Base-by-base conservation (phyloP, 2,329 filamentous ascomycete genomes). In the Xylariaceae sp. region DNA sequence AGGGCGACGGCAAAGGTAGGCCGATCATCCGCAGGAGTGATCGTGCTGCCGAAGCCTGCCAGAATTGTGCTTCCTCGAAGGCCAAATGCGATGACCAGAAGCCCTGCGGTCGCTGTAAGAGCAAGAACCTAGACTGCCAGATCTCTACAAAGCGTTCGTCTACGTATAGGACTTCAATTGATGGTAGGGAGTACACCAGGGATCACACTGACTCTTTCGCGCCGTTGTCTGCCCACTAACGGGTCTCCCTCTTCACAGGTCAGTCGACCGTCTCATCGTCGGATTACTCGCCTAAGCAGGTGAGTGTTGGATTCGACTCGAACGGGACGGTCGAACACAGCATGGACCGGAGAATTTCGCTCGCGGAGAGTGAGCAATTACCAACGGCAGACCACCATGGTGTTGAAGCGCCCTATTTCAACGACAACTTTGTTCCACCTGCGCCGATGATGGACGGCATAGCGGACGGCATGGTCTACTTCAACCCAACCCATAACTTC, bases 81-180 rank as follows among this genome's bases (percentile, higher is more conserved):
- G 46, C 51, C 3, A 52, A 52, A 32, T 55, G 49, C 32, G 50
- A 52, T 29, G 48, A 51, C 33, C 45, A 50, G 41, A 52, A 52
- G 38, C 51, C 49, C 7, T 51, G 50, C 16, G 42, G 45, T 17
- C 43, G 51, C 10, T 53, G 51, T 36, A 36, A 36, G 6, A 38
- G 26, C 33, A 53, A 53, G 36, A 44, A 40, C 23, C 27, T 52
- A 13, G 19, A 23, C n/a, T 53, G 51, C 33, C 40, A 47, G 30
- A 45, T 44, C 13, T 32, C 44, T 19, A 34, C 40, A 12, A 45
- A 42, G 35, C 40, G 43, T 16, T 26, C 32, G 3, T 38, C 36
- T 11, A 33, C 42, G 19, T 44, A 47, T 27, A 39, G 37, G 32
- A 44, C 37, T 6, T 40, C 36, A n/a, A 35, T 37, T 15, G 43